phyloP scores from a whole-genome alignment of 2,329 filamentous ascomycete species.

The Chaetoscypha palmicola region DNA sequence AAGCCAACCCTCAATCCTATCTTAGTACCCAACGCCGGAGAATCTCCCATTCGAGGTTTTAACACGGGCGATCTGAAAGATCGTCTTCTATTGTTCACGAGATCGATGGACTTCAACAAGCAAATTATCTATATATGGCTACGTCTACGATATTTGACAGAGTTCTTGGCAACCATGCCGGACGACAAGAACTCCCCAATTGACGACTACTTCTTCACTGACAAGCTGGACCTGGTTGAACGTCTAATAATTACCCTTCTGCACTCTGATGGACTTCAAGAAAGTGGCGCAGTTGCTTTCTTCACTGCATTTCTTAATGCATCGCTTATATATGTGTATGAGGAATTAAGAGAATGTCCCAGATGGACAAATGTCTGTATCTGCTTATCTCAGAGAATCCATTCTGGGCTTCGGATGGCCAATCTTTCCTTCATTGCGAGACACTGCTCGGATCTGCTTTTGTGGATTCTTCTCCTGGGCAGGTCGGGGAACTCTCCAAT shows the following conservation, averaged over 20 bases:
- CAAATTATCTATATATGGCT: slow-evolving; percentile 9
- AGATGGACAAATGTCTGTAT: slow-evolving; percentile 9
- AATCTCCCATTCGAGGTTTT: slow-evolving; percentile 3
- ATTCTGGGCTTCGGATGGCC: slow-evolving; percentile 6
- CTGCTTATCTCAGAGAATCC: slow-evolving; percentile 6
- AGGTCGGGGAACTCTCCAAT: slow-evolving; percentile 5
- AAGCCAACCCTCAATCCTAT: neutral
- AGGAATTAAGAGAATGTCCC: slow-evolving; percentile 11
- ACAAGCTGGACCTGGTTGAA: slow-evolving; percentile 9
- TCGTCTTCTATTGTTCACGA: slow-evolving; percentile 1
- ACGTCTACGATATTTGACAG: slow-evolving; percentile 8
- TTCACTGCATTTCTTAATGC: slow-evolving; percentile 11
- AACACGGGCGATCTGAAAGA: neutral
- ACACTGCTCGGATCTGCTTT: slow-evolving; percentile 6
- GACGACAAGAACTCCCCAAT: neutral
- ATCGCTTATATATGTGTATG: slow-evolving; percentile 4
- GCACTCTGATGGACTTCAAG: neutral
- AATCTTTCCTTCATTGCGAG: neutral
- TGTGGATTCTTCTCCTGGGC: slow-evolving; percentile 9
- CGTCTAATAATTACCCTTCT: slow-evolving; percentile 2
- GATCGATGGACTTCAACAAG: neutral
- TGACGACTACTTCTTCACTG: slow-evolving; percentile 9
- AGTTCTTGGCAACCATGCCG: slow-evolving; percentile 1
- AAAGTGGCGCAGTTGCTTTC: slow-evolving; percentile 4
- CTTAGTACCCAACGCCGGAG: slow-evolving; percentile 6